Base-by-base conservation (phyloP, 345 rosid species). In the Pugionium cornutum region DNA sequence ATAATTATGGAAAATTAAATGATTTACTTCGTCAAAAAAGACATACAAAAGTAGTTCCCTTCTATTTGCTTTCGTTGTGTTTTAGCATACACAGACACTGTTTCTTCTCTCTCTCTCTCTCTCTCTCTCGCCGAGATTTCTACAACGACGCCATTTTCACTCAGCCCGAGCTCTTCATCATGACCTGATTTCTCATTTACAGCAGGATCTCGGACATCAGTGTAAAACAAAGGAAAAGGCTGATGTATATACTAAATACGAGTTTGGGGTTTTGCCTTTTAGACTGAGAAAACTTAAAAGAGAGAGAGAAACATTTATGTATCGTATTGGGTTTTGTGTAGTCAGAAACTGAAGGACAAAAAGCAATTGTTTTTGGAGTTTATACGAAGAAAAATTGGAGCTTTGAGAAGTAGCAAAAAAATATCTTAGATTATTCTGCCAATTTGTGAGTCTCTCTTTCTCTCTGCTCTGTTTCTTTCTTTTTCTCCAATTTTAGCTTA, bases 341-440 rank as follows among this genome's bases (percentile, higher is more conserved):
- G 65, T 53, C 65, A 56, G 67, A 58, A 69, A 33, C 63, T 62
- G 63, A 61, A 73, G 49, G 66, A 70, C 61, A 39, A 54, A 30
- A 72, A 62, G 75, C 76, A 66, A 28, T 53, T 59, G 46, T 55
- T 58, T 68, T 33, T 59, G 9, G 71, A 81, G 70, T 75, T 71
- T 72, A 41, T 31, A 69, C 61, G 50, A 4, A 58, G 72, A 75
- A 72, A 69, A 35, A 68, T 72, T 58, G 63, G 76, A 70, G 61
- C 70, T 79, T 75, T 64, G 53, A 41, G 31, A 76, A 53, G 64
- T 62, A 65, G 30, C 36, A 52, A 32, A 45, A 8, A 44, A 45
- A 18, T 18, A 50, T 67, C 10, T 65, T 50, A 47, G 40, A 34
- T 40, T 71, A 43, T 41, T 53, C 62, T 61, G 78, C 74, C 77